Conservation (phyloP, 129 eudicot genomes). For the Flaveria robusta region DNA sequence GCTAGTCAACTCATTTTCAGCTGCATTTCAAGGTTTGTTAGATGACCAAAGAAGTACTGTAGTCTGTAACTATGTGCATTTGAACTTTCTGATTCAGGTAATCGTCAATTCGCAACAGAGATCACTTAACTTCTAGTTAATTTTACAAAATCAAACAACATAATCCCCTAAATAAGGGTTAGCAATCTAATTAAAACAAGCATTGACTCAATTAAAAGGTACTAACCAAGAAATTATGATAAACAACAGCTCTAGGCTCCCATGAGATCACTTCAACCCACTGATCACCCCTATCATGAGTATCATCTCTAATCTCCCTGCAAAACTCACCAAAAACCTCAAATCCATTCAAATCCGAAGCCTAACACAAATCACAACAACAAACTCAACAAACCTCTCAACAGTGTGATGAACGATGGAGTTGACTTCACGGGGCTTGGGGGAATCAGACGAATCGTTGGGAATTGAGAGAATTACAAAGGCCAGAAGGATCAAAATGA, state of each 20-base stretch:
- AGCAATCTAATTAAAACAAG: not conserved
- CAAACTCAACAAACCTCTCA: conserved; percentile 42
- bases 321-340: conserved; percentile 25
- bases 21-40: not conserved
- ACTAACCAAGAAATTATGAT: conserved; percentile 79
- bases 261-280: conserved; percentile 91
- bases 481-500: conserved; percentile 26
- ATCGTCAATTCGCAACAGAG: no score
- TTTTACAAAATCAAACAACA: not conserved
- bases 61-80: no score
- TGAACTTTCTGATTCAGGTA: no score
- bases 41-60: not conserved
- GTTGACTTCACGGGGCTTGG: conserved; percentile 34
- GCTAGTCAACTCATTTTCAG: conserved; percentile 10
- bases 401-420: conserved; percentile 33
- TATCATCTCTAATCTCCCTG: conserved; percentile 36
- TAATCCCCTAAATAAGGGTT: not conserved
- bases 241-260: conserved; percentile 88
- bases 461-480: conserved; percentile 29
- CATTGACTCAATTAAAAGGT: conserved; percentile 12
- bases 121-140: not conserved
- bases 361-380: conserved; percentile 25
- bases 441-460: conserved; percentile 17
- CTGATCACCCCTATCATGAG: conserved; percentile 47
- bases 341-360: not conserved